phyloP scores from a whole-genome alignment of 768 basidiomycete species.

The Russula sp. region DNA sequence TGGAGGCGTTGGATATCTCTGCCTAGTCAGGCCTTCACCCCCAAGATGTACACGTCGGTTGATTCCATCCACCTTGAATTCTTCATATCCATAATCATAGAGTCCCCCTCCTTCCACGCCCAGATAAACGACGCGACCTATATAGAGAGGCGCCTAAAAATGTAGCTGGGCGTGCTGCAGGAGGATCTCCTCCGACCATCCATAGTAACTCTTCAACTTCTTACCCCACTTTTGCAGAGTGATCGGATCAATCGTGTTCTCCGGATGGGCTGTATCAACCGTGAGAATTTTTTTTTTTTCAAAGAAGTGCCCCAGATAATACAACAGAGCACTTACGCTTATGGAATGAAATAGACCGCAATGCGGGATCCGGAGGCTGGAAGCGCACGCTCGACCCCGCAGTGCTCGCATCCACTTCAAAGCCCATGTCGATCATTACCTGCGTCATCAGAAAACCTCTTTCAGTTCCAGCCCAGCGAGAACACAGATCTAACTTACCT shows the following conservation, averaged over 20 bases:
- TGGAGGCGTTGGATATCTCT: neutral
- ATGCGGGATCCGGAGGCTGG: constrained; percentile 27
- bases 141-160: neutral
- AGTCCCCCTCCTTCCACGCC: neutral
- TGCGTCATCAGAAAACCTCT: constrained; percentile 3
- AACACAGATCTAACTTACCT: constrained; percentile 19
- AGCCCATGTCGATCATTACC: constrained; percentile 32
- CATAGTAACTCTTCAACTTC: constrained; percentile 28
- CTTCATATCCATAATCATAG: neutral
- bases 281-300: neutral
- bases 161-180: constrained; percentile 11
- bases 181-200: constrained; percentile 29
- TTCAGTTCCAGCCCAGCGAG: neutral
- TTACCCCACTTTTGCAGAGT: constrained; percentile 28
- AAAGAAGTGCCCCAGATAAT: neutral
- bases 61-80: neutral
- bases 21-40: neutral
- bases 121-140: neutral
- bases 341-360: constrained; percentile 30
- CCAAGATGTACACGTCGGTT: neutral
- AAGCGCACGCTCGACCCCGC: constrained; percentile 32
- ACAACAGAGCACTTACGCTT: constrained; percentile 25
- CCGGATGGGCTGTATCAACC: constrained; percentile 28
- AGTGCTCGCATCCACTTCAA: constrained; percentile 28
- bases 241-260: constrained; percentile 27